Conservation (phyloP, 192 early-diverging fungal genomes). For the Dimargaris cristalligena region DNA sequence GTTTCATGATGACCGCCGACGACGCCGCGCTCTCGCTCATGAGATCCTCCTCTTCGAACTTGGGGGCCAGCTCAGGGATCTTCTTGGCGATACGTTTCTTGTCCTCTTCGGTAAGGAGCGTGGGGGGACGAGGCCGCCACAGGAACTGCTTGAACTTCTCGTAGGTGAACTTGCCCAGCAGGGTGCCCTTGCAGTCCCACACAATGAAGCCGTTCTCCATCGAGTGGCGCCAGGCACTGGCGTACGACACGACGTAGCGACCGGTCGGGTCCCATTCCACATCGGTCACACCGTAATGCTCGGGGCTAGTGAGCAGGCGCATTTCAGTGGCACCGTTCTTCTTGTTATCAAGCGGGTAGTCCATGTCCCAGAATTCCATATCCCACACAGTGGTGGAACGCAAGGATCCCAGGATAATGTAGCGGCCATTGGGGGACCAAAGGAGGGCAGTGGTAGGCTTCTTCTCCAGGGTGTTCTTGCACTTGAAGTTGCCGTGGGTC, state of each 20-base stretch:
- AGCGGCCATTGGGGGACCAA: conserved; percentile 95
- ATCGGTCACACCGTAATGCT: conserved; percentile 91
- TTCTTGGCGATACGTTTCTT: conserved; percentile 84
- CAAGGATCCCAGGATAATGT: conserved; percentile 74
- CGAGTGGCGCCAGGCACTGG: conserved; percentile 72
- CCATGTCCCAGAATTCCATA: conserved; percentile 86
- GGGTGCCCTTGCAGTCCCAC: conserved; percentile 82
- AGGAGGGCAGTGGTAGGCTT: conserved; percentile 67
- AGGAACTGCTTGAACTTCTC: conserved; percentile 82
- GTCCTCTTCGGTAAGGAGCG: conserved; percentile 58
- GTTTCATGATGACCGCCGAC: conserved; percentile 56
- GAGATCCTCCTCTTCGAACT: conserved; percentile 84
- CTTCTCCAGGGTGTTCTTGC: conserved; percentile 66
- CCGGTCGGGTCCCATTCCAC: conserved; percentile 99
- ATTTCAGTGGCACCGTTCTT: conserved; percentile 40
- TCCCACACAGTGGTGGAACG: conserved; percentile 55
- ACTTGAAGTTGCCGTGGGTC: conserved; percentile 49
- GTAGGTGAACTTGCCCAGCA: conserved; percentile 51
- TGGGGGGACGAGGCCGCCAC: conserved; percentile 87
- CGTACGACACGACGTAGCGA: conserved; percentile 73
- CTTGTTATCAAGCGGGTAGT: conserved; percentile 33
- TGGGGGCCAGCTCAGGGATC: conserved; percentile 68
- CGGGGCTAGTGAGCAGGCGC: conserved; percentile 49
- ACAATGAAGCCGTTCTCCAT: conserved; percentile 81
- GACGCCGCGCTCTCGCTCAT: conserved; percentile 47